A percentile compares a stretch with the other conserved stretches of the same genome.
Evolutionary conservation across 1,284 basidiomycete genomes (phyloP).

Genomic region (Pseudozyma flocculosa): DNA sequence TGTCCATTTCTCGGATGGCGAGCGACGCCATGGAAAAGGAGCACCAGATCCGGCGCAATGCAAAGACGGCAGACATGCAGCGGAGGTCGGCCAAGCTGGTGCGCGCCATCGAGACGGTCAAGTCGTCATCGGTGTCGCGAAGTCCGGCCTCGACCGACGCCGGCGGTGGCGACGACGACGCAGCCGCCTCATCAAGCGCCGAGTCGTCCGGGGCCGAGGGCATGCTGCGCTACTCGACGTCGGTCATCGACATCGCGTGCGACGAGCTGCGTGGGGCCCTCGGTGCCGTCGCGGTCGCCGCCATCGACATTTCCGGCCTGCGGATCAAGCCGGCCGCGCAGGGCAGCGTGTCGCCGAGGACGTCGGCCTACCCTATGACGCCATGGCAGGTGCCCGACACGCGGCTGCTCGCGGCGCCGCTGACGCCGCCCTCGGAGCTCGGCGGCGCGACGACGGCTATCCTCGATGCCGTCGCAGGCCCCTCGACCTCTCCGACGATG

Average conservation of each 20-base stretch:
- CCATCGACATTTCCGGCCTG: constrained; percentile 25
- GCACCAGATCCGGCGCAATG: constrained; percentile 16
- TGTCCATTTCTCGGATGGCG: constrained; percentile 35
- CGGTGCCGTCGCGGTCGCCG: constrained; percentile 20
- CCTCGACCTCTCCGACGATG: neutral
- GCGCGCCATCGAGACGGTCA: constrained; percentile 22
- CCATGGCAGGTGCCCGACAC: constrained; percentile 10
- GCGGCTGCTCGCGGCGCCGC: constrained; percentile 7
- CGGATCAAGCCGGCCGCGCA: constrained; percentile 8
- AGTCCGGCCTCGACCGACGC: neutral
- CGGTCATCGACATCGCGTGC: constrained; percentile 19
- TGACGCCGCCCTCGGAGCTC: constrained; percentile 14
- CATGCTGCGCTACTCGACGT: constrained; percentile 13
- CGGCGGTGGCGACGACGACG: constrained; percentile 1
- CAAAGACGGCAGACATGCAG: constrained; percentile 34
- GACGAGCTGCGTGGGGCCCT: constrained; percentile 17
- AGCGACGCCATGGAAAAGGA: constrained; percentile 41
- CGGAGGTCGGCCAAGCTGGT: constrained; percentile 19
- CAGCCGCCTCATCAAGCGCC: constrained; percentile 3
- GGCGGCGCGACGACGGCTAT: constrained; percentile 9
- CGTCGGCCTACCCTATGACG: constrained; percentile 8
- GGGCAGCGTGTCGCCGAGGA: constrained; percentile 11
- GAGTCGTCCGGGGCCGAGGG: constrained; percentile 12
- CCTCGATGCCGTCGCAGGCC: constrained; percentile 4
- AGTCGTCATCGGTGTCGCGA: neutral